Evolutionary conservation across 768 basidiomycete genomes (phyloP), one percentile per base, ranked within the genome.

Genomic region (Termitomyces sp.): DNA sequence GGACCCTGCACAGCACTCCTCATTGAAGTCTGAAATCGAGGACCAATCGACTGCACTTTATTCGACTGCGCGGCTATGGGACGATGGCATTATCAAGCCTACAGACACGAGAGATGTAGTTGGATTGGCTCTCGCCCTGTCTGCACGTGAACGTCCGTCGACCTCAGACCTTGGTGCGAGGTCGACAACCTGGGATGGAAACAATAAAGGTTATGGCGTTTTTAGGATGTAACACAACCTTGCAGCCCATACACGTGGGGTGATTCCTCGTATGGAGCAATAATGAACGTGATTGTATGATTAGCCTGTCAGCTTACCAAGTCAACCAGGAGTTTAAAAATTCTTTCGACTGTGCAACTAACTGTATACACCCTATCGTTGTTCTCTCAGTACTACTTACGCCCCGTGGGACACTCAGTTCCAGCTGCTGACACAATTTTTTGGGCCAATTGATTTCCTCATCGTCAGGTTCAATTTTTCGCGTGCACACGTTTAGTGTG

Each of bases 61-160:
- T 67, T 93, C 93, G 2, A 91, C 90, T 0, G 95, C 95, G 12
- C 85, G 93, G n/a, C 74, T 98, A 57, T 97, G 93, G 94, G 94
- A 95, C 66, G 92, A 95, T 64, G 92, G 92, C 2, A 89, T 97
- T 58, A 93, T 98, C 71, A 83, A 81, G 63, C 95, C 95, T 5
- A 83, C 83, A 9, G 94, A 97, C 66, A 97, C 95, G 0, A 79
- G 95, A 57, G 88, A 94, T 71, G 87, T 91, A 1, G 80, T 97
- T 46, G 95, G 94, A 6, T 78, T 98, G 6, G 90, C 87, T n/a
- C 81, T 98, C 8, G 89, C 88, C 11, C 77, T 98, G n/a, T 84
- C 89, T 51, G 81, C 81, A 30, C 76, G 84, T 61, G 74, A 76
- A 63, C 70, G 72, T 55, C 60, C 62, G 41, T 54, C 58, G 55